Conservation (phyloP, 2,329 filamentous ascomycete genomes). For the Neurospora sp. region DNA sequence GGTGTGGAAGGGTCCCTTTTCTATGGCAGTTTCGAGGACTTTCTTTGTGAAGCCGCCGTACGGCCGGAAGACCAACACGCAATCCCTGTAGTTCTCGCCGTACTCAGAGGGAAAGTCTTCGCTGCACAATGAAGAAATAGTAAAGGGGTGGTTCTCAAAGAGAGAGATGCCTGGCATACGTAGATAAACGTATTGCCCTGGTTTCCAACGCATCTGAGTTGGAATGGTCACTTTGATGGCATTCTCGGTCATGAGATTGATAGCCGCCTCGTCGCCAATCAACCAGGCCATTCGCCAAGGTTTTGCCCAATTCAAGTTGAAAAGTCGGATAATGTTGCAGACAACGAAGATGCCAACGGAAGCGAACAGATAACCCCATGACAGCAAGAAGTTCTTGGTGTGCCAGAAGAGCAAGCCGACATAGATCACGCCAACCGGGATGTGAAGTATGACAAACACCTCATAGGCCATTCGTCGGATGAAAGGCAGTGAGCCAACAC, state of each 20-base stretch:
- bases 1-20: conserved; percentile 82
- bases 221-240: conserved; percentile 94
- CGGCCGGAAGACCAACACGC: conserved; percentile 83
- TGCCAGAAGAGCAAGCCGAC: conserved; percentile 90
- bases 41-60: conserved; percentile 84
- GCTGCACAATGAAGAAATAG: conserved; percentile 84
- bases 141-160: conserved; percentile 92
- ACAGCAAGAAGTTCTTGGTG: conserved; percentile 81
- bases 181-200: conserved; percentile 90
- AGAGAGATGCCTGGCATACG: conserved; percentile 87
- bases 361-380: conserved; percentile 81
- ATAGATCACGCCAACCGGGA: conserved; percentile 72
- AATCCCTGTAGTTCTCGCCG: conserved; percentile 78
- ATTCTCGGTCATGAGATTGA: conserved; percentile 83
- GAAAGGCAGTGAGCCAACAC: conserved; percentile 72
- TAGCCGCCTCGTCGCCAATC: conserved; percentile 82
- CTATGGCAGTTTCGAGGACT: conserved; percentile 72
- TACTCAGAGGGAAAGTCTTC: conserved; percentile 90
- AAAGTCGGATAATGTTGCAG: conserved; percentile 65
- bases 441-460: conserved; percentile 71
- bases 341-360: conserved; percentile 69
- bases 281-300: conserved; percentile 72
- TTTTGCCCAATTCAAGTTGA: conserved; percentile 83
- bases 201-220: conserved; percentile 85
- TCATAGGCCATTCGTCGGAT: conserved; percentile 75